Evolutionary conservation across 768 basidiomycete species (phyloP).

Genomic region (Infundibulicybe gibba): DNA sequence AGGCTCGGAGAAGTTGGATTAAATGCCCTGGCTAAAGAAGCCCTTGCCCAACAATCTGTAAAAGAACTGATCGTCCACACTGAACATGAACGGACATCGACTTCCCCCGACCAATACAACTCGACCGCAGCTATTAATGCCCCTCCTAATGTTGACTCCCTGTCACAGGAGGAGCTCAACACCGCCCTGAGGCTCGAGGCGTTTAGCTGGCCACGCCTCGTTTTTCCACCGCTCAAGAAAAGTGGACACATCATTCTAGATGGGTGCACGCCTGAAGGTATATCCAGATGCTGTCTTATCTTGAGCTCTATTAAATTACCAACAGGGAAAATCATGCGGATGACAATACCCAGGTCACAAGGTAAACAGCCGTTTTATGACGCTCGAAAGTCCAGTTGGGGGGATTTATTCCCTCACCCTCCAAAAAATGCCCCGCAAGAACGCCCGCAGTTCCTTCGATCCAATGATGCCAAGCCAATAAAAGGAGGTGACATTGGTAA

Average conservation of each 20-base stretch:
- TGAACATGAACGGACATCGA: constrained; percentile 18
- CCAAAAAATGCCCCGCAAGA: constrained; percentile 77
- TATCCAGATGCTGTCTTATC: background rate
- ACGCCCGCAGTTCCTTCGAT: constrained; percentile 41
- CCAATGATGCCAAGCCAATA: constrained; percentile 18
- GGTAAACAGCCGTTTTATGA: constrained; percentile 96
- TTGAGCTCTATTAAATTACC: background rate
- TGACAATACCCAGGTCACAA: constrained; percentile 90
- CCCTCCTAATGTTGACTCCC: constrained; percentile 3
- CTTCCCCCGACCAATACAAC: constrained; percentile 5
- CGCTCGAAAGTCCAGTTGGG: constrained; percentile 91
- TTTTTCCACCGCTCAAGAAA: constrained; percentile 89
- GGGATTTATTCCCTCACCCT: constrained; percentile 90
- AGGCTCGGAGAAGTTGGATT: constrained; percentile 52
- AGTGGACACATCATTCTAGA: constrained; percentile 92
- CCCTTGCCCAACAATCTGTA: constrained; percentile 19
- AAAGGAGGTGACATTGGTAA: constrained; percentile 59
- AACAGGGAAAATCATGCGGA: constrained; percentile 86
- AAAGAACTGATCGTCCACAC: constrained; percentile 40
- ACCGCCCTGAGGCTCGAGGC: constrained; percentile 67
- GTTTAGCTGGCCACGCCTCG: constrained; percentile 85
- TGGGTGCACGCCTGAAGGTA: constrained; percentile 81
- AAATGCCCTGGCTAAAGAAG: constrained; percentile 35
- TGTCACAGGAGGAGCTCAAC: constrained; percentile 35
- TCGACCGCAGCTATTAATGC: constrained; percentile 6